Percentiles rank a stretch among this genome's conserved stretches.
Conservation (phyloP, 768 basidiomycete species). For the Agaricus sinodeliciosus region DNA sequence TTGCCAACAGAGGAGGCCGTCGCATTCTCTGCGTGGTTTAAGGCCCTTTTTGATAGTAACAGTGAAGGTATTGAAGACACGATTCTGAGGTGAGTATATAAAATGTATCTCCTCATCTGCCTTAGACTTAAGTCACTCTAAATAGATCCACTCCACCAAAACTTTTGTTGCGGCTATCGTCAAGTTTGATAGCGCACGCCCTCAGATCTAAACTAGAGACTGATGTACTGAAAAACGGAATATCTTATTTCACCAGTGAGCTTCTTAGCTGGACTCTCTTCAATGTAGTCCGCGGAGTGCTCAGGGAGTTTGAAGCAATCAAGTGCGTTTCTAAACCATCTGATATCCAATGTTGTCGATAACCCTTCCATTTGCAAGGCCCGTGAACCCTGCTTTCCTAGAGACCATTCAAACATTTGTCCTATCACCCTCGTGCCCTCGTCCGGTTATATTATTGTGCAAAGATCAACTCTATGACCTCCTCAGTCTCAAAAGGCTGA, state of each 20-base stretch:
- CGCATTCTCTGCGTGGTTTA: conserved; percentile 58
- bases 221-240: conserved; percentile 65
- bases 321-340: conserved; percentile 29
- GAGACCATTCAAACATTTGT: conserved; percentile 63
- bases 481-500: conserved; percentile 1
- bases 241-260: conserved; percentile 70
- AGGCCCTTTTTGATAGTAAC: conserved; percentile 67
- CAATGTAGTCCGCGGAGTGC: conserved; percentile 59
- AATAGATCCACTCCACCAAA: conserved; percentile 65
- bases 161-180: conserved; percentile 58
- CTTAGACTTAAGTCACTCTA: background rate
- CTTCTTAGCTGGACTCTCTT: conserved; percentile 77
- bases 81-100: conserved; percentile 46
- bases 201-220: conserved; percentile 56
- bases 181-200: conserved; percentile 61
- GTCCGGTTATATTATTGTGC: conserved; percentile 58
- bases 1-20: conserved; percentile 38
- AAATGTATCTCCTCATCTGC: background rate
- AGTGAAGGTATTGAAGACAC: conserved; percentile 84
- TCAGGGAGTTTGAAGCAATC: conserved; percentile 51
- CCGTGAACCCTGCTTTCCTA: conserved; percentile 41
- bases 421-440: conserved; percentile 59
- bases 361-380: conserved; percentile 26
- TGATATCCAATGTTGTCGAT: conserved; percentile 10
- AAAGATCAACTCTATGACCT: conserved; percentile 10